Evolutionary conservation across 495 filamentous ascomycete species (phyloP).

Genomic region (Neurospora sp.): DNA sequence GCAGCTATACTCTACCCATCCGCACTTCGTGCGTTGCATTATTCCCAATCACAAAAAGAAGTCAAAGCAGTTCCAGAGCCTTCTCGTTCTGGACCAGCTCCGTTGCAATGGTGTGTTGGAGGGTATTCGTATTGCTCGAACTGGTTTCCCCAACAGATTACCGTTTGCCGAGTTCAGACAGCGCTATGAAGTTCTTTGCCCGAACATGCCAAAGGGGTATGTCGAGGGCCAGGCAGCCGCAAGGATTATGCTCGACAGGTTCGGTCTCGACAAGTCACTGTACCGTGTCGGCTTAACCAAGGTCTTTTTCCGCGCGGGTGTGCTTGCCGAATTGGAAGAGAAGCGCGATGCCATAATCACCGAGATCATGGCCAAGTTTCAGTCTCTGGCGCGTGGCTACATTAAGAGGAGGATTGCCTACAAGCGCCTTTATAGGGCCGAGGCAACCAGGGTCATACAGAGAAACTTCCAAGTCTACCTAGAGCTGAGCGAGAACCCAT

Average conservation of each 20-base stretch:
- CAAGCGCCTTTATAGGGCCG: constrained; percentile 87
- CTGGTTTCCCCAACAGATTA: constrained; percentile 94
- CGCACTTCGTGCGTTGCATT: constrained; percentile 97
- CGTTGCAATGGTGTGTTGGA: constrained; percentile 98
- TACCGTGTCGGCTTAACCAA: constrained; percentile 95
- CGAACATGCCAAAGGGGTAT: constrained; percentile 80
- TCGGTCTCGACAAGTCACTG: constrained; percentile 70
- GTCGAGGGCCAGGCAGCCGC: constrained; percentile 81
- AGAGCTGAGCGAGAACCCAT: constrained; percentile 80
- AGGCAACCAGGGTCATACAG: constrained; percentile 91
- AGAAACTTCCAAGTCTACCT: constrained; percentile 84
- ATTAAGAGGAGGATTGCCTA: constrained; percentile 76
- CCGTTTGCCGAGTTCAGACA: constrained; percentile 89
- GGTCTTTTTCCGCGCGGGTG: constrained; percentile 95
- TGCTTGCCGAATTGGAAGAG: constrained; percentile 94
- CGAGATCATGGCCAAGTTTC: constrained; percentile 88
- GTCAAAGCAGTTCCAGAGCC: constrained; percentile 83
- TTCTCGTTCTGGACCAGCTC: constrained; percentile 87
- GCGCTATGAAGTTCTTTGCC: constrained; percentile 93
- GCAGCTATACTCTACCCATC: constrained; percentile 92
- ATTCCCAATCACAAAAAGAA: constrained; percentile 97
- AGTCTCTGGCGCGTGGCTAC: constrained; percentile 83
- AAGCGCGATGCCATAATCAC: constrained; percentile 84
- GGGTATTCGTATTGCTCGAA: constrained; percentile 93
- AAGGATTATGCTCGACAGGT: constrained; percentile 78